A percentile compares a stretch with the other conserved stretches of the same genome.
phyloP scores from a whole-genome alignment of 306 rosid genomes.

The Neltuma alba region DNA sequence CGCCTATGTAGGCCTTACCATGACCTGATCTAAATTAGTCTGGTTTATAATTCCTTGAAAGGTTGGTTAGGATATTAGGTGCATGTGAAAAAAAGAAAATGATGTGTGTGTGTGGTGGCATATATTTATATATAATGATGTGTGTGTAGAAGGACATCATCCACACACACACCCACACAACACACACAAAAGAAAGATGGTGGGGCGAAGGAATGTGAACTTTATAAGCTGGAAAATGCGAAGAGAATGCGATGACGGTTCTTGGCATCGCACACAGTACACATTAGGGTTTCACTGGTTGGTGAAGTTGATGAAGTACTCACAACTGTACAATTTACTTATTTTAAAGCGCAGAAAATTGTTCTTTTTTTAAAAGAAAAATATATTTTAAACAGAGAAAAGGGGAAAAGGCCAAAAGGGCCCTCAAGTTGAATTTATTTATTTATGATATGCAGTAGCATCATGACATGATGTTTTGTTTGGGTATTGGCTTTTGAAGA shows the following conservation, averaged over 20 bases:
- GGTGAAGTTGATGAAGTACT: constrained; percentile 41
- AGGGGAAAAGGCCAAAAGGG: neutral
- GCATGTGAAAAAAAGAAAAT: too few species aligned
- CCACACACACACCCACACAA: too few species aligned
- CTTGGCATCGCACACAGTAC: constrained; percentile 64
- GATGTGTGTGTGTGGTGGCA: neutral
- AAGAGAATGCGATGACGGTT: constrained; percentile 48
- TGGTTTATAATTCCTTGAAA: too few species aligned
- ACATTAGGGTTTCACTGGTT: constrained; percentile 10
- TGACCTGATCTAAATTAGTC: too few species aligned
- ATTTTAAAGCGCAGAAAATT: neutral
- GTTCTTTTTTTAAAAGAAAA: constrained; percentile 32
- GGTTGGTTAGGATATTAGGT: too few species aligned
- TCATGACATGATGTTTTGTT: neutral
- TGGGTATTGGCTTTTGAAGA: constrained; percentile 44
- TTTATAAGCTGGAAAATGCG: constrained; percentile 35
- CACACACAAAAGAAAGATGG: too few species aligned
- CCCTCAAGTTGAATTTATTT: neutral
- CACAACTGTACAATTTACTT: constrained; percentile 34
- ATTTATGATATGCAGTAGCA: neutral
- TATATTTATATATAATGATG: too few species aligned
- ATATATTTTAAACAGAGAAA: neutral
- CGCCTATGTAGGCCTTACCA: too few species aligned
- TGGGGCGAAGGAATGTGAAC: constrained; percentile 49
- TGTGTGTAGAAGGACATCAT: too few species aligned